Evolutionary conservation across 495 filamentous ascomycete species (phyloP).

Genomic region (Penicillium cataractarum): DNA sequence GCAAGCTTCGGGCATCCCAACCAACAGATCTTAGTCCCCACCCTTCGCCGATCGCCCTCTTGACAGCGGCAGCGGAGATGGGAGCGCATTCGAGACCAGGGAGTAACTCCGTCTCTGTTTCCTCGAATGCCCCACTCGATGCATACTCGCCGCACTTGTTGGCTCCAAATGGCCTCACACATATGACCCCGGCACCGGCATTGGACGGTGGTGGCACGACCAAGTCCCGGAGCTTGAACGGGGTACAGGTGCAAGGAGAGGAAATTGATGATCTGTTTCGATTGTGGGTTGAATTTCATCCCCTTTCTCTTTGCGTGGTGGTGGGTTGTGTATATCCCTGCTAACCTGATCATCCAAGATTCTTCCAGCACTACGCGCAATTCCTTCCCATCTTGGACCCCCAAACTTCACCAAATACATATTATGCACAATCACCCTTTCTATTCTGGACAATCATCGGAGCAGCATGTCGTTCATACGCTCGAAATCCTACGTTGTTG

Average conservation of each 20-base stretch:
- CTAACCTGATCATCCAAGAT: slow-evolving; percentile 34
- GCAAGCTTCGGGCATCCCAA: slow-evolving; percentile 33
- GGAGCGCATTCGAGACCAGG: slow-evolving; percentile 10
- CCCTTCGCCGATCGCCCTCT: slow-evolving; percentile 34
- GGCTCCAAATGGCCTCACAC: slow-evolving; percentile 14
- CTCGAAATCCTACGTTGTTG: slow-evolving; percentile 47
- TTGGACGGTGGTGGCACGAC: slow-evolving; percentile 23
- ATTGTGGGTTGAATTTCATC: slow-evolving; percentile 26
- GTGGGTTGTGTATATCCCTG: background rate
- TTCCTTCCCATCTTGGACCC: slow-evolving; percentile 52
- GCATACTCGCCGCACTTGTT: slow-evolving; percentile 25
- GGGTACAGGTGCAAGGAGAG: slow-evolving; percentile 26
- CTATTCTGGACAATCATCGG: slow-evolving; percentile 56
- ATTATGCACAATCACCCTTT: slow-evolving; percentile 48
- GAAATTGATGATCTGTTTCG: slow-evolving; percentile 47
- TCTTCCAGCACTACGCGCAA: slow-evolving; percentile 48
- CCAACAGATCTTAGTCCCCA: slow-evolving; percentile 24
- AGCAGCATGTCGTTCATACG: slow-evolving; percentile 41
- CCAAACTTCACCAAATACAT: slow-evolving; percentile 42
- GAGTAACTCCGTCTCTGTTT: slow-evolving; percentile 7
- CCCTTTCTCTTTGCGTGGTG: background rate
- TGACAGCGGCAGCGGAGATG: slow-evolving; percentile 39
- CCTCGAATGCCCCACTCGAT: slow-evolving; percentile 19
- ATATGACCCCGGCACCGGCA: slow-evolving; percentile 12
- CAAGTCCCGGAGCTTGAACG: slow-evolving; percentile 34